A percentile compares a stretch with the other conserved stretches of the same genome.
These are phyloP conservation scores for Boletus insuetus DNA, from an alignment of 768 basidiomycete genomes.

Conservation along the genomic window DNA sequence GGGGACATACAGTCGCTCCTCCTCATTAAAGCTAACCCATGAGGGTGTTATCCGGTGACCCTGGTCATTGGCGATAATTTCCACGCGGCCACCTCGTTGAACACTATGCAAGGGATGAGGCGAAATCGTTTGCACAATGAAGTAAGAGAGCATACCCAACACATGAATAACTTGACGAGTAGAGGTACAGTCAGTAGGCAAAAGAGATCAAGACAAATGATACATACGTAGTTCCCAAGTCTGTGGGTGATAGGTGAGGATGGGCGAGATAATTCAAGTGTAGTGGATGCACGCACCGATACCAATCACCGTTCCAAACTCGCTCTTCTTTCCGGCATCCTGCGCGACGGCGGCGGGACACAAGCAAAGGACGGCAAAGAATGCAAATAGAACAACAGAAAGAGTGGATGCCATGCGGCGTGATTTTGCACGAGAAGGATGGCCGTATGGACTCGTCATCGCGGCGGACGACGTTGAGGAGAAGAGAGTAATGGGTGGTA, in stretches of 20 bases:
- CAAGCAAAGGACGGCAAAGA: constrained; percentile 71
- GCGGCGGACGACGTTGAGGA: constrained; percentile 16
- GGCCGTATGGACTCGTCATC: constrained; percentile 31
- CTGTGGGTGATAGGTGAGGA: constrained; percentile 36
- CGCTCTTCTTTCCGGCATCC: constrained; percentile 49
- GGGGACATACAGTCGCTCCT: constrained; percentile 58
- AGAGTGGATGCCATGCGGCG: constrained; percentile 55
- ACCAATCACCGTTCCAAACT: constrained; percentile 93
- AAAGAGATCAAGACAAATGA: background rate
- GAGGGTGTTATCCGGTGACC: constrained; percentile 89
- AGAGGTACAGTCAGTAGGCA: constrained; percentile 15
- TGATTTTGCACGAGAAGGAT: constrained; percentile 58
- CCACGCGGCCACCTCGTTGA: constrained; percentile 80
- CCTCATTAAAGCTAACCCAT: constrained; percentile 79
- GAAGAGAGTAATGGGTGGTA: constrained; percentile 4
- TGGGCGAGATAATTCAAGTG: accelerated
- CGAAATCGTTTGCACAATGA: background rate
- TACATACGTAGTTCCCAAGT: constrained; percentile 86
- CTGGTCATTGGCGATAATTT: constrained; percentile 89
- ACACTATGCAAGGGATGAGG: constrained; percentile 47
- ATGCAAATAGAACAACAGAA: constrained; percentile 55
- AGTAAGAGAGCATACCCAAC: constrained; percentile 65
- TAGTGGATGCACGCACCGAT: constrained; percentile 55
- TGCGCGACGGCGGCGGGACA: constrained; percentile 67
- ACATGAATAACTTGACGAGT: constrained; percentile 75